These are phyloP conservation scores for Mycena crocata DNA, from an alignment of 768 basidiomycete species.

Conservation along the genomic window DNA sequence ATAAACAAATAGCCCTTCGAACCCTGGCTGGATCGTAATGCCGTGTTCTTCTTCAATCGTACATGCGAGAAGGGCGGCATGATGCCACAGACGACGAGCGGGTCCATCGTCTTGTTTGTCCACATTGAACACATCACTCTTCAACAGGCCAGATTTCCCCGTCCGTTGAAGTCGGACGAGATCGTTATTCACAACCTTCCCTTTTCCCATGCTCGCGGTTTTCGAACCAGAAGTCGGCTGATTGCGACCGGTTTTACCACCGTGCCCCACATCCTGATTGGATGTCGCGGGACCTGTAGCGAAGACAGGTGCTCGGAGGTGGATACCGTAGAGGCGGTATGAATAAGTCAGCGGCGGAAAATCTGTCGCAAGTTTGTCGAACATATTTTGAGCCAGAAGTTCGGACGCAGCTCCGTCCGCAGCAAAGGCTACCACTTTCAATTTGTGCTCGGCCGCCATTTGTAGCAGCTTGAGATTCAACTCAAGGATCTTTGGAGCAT, in stretches of 20 bases:
- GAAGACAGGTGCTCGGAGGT: conserved; percentile 36
- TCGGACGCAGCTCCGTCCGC: conserved; percentile 42
- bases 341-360: conserved; percentile 32
- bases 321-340: conserved; percentile 37
- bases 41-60: conserved; percentile 14
- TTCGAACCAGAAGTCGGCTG: conserved; percentile 11
- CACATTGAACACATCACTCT: conserved; percentile 26
- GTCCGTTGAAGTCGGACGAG: conserved; percentile 36
- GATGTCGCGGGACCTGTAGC: conserved; percentile 34
- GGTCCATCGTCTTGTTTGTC: conserved; percentile 41
- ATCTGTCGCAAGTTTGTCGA: conserved; percentile 29
- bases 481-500: conserved; percentile 35
- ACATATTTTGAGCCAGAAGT: conserved; percentile 35
- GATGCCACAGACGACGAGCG: conserved; percentile 33
- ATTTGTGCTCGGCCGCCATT: conserved; percentile 33
- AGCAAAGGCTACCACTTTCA: conserved; percentile 30
- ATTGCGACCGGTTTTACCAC: conserved; percentile 37
- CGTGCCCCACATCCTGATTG: conserved; percentile 33
- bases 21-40: conserved; percentile 24
- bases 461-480: conserved; percentile 34
- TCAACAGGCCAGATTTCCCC: neutral
- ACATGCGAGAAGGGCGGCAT: conserved; percentile 10
- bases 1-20: conserved; percentile 40
- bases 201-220: conserved; percentile 37
- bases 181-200: conserved; percentile 35